These are phyloP conservation scores for Paracorniculantispora psalliotae DNA, from an alignment of 2,329 filamentous ascomycete species.

Conservation along the genomic window DNA sequence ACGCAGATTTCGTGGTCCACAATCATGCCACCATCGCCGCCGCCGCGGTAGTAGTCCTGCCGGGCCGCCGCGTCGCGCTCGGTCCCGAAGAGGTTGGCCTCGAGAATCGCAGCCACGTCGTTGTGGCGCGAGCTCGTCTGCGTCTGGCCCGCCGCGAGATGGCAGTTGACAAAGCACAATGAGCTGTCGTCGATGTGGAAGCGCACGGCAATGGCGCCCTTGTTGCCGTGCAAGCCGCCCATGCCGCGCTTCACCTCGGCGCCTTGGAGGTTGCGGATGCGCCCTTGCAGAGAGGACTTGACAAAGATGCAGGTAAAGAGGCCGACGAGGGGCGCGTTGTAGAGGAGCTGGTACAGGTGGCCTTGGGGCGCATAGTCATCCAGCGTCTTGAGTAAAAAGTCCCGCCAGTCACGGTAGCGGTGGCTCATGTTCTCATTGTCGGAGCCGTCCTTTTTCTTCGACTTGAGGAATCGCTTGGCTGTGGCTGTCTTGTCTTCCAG, in stretches of 20 bases:
- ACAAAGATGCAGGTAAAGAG: conserved; percentile 96
- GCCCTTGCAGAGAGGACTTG: conserved; percentile 68
- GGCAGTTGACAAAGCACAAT: conserved; percentile 94
- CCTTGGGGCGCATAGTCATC: conserved; percentile 77
- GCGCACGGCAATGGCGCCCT: conserved; percentile 87
- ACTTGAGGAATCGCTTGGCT: conserved; percentile 90
- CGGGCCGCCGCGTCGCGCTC: conserved; percentile 64
- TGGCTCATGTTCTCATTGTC: conserved; percentile 92
- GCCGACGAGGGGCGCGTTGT: conserved; percentile 82
- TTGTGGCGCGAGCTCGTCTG: conserved; percentile 89
- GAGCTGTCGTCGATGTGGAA: conserved; percentile 92
- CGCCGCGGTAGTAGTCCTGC: conserved; percentile 76
- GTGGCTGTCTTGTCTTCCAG: conserved; percentile 96
- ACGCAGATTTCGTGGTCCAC: conserved; percentile 97
- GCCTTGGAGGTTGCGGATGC: conserved; percentile 71
- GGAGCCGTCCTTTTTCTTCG: conserved; percentile 74
- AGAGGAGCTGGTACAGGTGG: conserved; percentile 77
- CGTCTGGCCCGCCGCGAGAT: conserved; percentile 88
- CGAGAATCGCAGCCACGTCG: conserved; percentile 85
- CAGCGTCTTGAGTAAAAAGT: conserved; percentile 76
- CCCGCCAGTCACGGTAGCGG: conserved; percentile 94
- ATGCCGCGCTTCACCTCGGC: conserved; percentile 93
- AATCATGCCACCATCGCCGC: conserved; percentile 93
- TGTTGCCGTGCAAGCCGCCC: conserved; percentile 93
- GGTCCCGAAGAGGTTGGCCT: conserved; percentile 66